A percentile compares a stretch with the other conserved stretches of the same genome.
phyloP scores from a whole-genome alignment of 2,329 filamentous ascomycete genomes.

The Colletotrichum orbiculare region DNA sequence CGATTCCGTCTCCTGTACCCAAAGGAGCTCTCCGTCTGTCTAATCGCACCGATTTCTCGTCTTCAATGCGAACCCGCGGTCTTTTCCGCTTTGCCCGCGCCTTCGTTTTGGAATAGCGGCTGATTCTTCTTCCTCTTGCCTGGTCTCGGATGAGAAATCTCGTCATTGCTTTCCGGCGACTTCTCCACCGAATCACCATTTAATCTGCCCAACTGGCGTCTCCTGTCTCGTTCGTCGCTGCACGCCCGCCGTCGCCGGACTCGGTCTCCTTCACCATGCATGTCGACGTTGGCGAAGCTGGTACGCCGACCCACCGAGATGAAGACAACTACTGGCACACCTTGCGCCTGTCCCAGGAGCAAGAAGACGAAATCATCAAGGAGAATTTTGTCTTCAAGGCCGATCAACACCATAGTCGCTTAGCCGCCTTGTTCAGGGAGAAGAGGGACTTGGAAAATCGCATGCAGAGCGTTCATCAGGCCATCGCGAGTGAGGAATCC shows the following conservation, averaged over 20 bases:
- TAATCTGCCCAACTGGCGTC: neutral
- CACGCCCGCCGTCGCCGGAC: neutral
- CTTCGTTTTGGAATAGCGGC: too few relatives aligned
- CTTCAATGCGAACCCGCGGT: too few relatives aligned
- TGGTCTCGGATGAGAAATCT: too few relatives aligned
- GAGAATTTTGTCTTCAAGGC: slow-evolving; percentile 13
- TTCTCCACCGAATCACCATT: too few relatives aligned
- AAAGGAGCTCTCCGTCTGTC: too few relatives aligned
- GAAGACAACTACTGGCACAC: slow-evolving; percentile 33
- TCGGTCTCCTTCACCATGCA: slow-evolving; percentile 19
- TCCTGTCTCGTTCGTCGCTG: neutral
- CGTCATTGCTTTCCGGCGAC: too few relatives aligned
- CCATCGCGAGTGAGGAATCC: slow-evolving; percentile 20
- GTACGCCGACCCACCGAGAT: slow-evolving; percentile 13
- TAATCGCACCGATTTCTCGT: too few relatives aligned
- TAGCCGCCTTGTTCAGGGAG: slow-evolving; percentile 14
- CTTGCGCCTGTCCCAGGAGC: slow-evolving; percentile 6
- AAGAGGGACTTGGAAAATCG: slow-evolving; percentile 30
- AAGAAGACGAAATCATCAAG: slow-evolving; percentile 19
- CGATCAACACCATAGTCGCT: neutral
- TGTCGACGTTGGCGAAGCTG: slow-evolving; percentile 21
- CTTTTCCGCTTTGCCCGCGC: too few relatives aligned
- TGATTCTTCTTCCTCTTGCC: too few relatives aligned
- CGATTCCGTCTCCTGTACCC: too few relatives aligned
- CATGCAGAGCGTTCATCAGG: slow-evolving; percentile 17